These are phyloP conservation scores for Sphagnum magellanicum DNA, from an alignment of 228 moss, liverwort and hornwort species.

Conservation along the genomic window DNA sequence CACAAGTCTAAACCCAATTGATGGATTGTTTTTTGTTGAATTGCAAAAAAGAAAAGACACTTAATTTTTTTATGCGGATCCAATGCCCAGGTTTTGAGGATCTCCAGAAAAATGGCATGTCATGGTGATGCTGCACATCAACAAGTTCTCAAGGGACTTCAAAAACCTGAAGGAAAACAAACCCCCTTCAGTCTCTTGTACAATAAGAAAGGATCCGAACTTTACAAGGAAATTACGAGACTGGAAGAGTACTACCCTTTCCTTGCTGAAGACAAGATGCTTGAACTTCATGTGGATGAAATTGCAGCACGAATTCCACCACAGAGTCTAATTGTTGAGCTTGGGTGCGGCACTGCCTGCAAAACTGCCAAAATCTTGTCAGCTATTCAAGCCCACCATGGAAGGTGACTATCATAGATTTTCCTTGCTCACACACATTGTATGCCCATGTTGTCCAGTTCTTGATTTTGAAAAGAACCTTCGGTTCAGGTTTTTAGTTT, in stretches of 20 bases:
- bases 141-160: slow-evolving; percentile 42
- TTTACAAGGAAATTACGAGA: slow-evolving; percentile 70
- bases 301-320: slow-evolving; percentile 43
- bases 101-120: not conserved
- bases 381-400: slow-evolving; percentile 47
- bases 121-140: slow-evolving; percentile 22
- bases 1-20: not conserved
- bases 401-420: slow-evolving; percentile 24
- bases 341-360: slow-evolving; percentile 81
- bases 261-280: slow-evolving; percentile 52
- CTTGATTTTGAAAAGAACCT: too few species aligned
- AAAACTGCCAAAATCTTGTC: slow-evolving; percentile 63
- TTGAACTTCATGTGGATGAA: slow-evolving; percentile 34
- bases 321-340: slow-evolving; percentile 67
- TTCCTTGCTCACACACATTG: too few species aligned
- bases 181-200: slow-evolving; percentile 67
- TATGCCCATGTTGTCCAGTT: too few species aligned
- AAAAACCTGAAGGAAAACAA: slow-evolving; percentile 23
- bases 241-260: slow-evolving; percentile 88
- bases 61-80: not conserved
- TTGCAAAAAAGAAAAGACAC: not conserved
- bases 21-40: not conserved
- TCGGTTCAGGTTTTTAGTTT: too few species aligned
- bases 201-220: slow-evolving; percentile 61
- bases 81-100: not conserved